A percentile compares a stretch with the other conserved stretches of the same genome.
Conservation (phyloP, 345 rosid species). For the Corchorus olitorius region DNA sequence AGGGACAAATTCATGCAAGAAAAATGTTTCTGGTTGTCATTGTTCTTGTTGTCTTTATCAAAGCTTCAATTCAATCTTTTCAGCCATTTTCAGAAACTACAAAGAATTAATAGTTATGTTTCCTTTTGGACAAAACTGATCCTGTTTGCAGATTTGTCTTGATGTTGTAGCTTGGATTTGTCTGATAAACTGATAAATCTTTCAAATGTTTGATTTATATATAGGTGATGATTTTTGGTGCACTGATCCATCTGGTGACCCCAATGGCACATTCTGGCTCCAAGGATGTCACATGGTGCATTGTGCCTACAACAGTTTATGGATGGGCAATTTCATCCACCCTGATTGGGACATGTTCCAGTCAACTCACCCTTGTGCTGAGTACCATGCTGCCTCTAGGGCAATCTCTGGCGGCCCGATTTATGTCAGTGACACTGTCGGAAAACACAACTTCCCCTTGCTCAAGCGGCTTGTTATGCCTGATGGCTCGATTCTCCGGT, state of each 20-base stretch:
- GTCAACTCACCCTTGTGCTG: slow-evolving; percentile 93
- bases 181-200: background rate
- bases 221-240: slow-evolving; percentile 99
- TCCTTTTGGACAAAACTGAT: background rate
- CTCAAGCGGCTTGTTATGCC: slow-evolving; percentile 74
- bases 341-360: slow-evolving; percentile 99
- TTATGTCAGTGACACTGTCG: slow-evolving; percentile 79
- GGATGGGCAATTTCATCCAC: slow-evolving; percentile 99
- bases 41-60: background rate
- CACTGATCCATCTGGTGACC: slow-evolving; percentile 96
- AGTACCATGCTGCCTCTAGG: slow-evolving; percentile 94
- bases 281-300: slow-evolving; percentile 99
- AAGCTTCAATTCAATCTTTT: background rate
- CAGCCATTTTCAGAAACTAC: background rate
- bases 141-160: background rate
- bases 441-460: slow-evolving; percentile 75
- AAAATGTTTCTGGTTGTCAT: background rate
- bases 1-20: background rate
- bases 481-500: slow-evolving; percentile 79
- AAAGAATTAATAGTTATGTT: background rate
- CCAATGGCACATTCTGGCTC: slow-evolving; percentile 94
- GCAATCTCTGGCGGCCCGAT: slow-evolving; percentile 97
- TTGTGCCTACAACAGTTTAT: slow-evolving; percentile 96
- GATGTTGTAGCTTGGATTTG: slow-evolving; percentile 6
- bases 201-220: background rate